Percentiles rank a stretch among this genome's conserved stretches.
Evolutionary conservation across 1,139 yeast species (phyloP).

Genomic region (Suhomyces yuchorum): DNA sequence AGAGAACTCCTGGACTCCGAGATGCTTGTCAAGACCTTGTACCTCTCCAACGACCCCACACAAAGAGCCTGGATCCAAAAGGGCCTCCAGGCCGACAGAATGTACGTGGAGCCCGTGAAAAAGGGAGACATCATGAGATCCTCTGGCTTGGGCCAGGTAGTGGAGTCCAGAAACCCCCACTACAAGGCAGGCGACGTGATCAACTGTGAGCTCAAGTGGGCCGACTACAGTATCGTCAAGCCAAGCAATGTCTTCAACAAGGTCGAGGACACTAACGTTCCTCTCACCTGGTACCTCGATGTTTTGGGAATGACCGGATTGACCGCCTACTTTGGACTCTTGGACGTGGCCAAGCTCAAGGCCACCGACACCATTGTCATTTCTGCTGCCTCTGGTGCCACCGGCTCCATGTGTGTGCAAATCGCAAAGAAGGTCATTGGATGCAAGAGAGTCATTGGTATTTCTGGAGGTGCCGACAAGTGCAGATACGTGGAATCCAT

Average conservation of each 20-base stretch:
- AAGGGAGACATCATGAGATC: constrained; percentile 54
- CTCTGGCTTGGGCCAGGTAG: constrained; percentile 32
- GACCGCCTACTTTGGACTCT: constrained; percentile 34
- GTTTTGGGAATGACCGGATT: constrained; percentile 40
- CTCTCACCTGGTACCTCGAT: constrained; percentile 42
- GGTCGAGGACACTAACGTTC: constrained; percentile 14
- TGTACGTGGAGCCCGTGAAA: constrained; percentile 50
- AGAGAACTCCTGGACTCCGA: constrained; percentile 43
- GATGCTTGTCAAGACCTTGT: constrained; percentile 48
- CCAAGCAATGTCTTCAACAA: constrained; percentile 12
- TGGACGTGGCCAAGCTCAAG: constrained; percentile 28
- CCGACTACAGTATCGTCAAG: constrained; percentile 17
- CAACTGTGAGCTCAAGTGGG: constrained; percentile 18
- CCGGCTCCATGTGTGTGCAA: constrained; percentile 35
- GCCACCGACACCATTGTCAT: constrained; percentile 29
- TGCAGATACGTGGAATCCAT: constrained; percentile 32
- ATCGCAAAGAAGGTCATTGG: constrained; percentile 33
- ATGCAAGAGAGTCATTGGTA: constrained; percentile 32
- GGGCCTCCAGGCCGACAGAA: constrained; percentile 39
- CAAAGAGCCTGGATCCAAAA: constrained; percentile 63
- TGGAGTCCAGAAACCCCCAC: constrained; percentile 14
- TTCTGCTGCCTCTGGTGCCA: constrained; percentile 39
- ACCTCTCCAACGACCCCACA: constrained; percentile 67
- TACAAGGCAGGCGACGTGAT: constrained; percentile 15
- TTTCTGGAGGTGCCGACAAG: constrained; percentile 34